Evolutionary conservation across 495 filamentous ascomycete species (phyloP), one percentile per base, ranked within the genome.

Genomic region (Cercophora sp.): DNA sequence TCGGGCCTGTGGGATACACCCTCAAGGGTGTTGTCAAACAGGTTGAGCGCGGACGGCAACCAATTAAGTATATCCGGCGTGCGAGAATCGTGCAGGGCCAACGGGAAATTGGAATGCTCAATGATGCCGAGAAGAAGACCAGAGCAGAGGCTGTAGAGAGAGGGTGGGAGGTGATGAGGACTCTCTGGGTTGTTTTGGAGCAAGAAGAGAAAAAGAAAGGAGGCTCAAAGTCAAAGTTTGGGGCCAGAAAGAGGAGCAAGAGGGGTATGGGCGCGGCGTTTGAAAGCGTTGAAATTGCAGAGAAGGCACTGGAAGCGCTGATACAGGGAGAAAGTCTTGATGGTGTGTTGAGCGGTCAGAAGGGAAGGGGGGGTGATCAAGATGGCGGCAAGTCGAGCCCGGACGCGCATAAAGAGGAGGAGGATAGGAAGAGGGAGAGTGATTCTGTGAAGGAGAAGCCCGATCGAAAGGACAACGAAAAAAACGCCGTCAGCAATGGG

Each of bases 1-100:
- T 85, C 2, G 85, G 84, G 2, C 81, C 85, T 0, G 61, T 81
- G 5, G 86, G 78, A 0, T 89, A 83, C 48, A 78, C 81, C 0
- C 67, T 88, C 18, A 85, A 89, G 61, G 87, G 87, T 8, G 58
- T 88, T 0, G 72, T 76, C 52, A 80, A 80, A 41, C 74, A 83
- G 48, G 48, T 72, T 0, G 63, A 75, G 34, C 71, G 79, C 8
- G 55, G 68, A 5, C 65, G 66, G 35, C 73, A 79, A 50, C 78
- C 76, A 8, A 64, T 68, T 1, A 66, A 68, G 13, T 73, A 73
- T 19, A 73, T 83, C 31, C 65, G 78, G 2, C 65, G 67, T 27
- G 78, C 76, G 1, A 63, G 78, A 2, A 74, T 78, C 19, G 60
- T 75, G 6, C 73, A 82, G 53, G 75, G 73, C 0, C 64, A 71